Evolutionary conservation across 2,329 filamentous ascomycete genomes (phyloP).

Genomic region (Orbilia quercus): DNA sequence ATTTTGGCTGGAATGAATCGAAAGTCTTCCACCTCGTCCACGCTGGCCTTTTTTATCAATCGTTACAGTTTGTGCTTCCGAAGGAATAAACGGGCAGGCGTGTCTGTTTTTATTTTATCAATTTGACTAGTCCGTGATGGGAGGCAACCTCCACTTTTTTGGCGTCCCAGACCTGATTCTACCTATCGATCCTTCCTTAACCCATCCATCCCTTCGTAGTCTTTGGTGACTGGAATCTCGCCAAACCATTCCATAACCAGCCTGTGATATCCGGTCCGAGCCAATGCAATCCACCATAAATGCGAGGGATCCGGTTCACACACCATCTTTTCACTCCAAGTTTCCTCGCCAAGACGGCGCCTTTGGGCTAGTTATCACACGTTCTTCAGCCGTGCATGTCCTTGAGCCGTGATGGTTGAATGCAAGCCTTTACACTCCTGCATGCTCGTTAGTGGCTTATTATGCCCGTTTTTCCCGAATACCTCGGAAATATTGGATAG

Average conservation of each 20-base stretch:
- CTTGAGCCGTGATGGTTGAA: background rate
- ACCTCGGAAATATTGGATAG: constrained; percentile 39
- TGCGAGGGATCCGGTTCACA: constrained; percentile 14
- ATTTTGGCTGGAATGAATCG: too few species aligned
- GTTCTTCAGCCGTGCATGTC: constrained; percentile 18
- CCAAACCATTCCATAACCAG: constrained; percentile 29
- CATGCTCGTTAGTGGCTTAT: constrained; percentile 35
- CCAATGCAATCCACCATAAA: constrained; percentile 21
- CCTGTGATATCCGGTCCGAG: constrained; percentile 22
- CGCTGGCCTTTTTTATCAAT: background rate
- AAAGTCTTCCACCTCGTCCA: background rate
- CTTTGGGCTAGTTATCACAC: constrained; percentile 13
- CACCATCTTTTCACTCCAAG: background rate
- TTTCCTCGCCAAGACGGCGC: constrained; percentile 45
- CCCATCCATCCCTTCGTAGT: constrained; percentile 13
- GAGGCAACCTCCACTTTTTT: constrained; percentile 9
- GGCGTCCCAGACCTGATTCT: constrained; percentile 12
- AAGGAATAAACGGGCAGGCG: background rate
- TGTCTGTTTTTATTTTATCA: constrained; percentile 21
- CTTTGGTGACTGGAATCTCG: constrained; percentile 24
- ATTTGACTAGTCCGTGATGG: constrained; percentile 1
- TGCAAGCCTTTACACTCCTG: background rate
- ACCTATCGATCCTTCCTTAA: constrained; percentile 12
- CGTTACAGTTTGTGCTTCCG: background rate
- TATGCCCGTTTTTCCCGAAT: constrained; percentile 18